Percentiles rank a stretch among this genome's conserved stretches.
These are phyloP conservation scores for Candida tropicalis DNA, from an alignment of 1,139 yeast species.

Conservation along the genomic window DNA sequence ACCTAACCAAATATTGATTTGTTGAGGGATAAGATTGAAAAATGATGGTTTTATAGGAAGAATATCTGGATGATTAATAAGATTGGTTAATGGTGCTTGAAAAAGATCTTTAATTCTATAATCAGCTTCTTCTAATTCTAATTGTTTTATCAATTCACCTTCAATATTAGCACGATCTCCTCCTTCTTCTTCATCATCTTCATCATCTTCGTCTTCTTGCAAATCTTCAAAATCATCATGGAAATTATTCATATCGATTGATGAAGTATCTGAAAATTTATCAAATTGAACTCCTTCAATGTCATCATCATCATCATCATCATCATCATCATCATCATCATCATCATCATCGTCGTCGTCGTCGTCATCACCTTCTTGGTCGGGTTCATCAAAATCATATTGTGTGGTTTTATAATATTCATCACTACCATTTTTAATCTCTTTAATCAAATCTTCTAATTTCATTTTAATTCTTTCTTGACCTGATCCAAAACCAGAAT, in stretches of 20 bases:
- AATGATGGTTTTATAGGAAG: constrained; percentile 48
- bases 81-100: constrained; percentile 63
- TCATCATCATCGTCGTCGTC: constrained; percentile 26
- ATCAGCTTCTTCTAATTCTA: constrained; percentile 25
- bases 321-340: constrained; percentile 16
- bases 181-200: constrained; percentile 14
- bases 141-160: constrained; percentile 4
- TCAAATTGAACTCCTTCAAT: constrained; percentile 16
- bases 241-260: constrained; percentile 47
- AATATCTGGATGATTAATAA: constrained; percentile 24
- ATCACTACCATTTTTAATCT: constrained; percentile 36
- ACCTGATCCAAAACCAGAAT: constrained; percentile 71
- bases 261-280: constrained; percentile 21
- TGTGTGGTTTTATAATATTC: constrained; percentile 68
- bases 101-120: constrained; percentile 45
- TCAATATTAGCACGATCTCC: no score
- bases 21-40: constrained; percentile 60
- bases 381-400: constrained; percentile 40
- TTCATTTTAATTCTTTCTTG: constrained; percentile 50
- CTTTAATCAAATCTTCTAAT: constrained; percentile 47
- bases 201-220: constrained; percentile 21
- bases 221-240: constrained; percentile 56
- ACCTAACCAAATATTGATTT: constrained; percentile 76
- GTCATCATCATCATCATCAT: constrained; percentile 17
- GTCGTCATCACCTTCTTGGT: constrained; percentile 13